Conservation (phyloP, 1,284 basidiomycete genomes). For the Irpex lacteus region DNA sequence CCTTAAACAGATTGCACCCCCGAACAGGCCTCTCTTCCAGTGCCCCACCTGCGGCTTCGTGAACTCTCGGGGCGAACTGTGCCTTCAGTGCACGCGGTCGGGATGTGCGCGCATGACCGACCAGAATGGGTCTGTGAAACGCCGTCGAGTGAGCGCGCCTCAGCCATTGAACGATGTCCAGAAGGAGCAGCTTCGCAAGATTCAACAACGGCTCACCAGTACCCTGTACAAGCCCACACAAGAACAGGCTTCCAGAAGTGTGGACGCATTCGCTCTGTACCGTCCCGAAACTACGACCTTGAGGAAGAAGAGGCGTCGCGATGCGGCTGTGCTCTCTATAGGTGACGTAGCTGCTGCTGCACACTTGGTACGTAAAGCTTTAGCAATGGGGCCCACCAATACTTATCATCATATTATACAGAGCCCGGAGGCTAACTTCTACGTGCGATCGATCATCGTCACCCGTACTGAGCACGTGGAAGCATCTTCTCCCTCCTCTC, state of each 20-base stretch:
- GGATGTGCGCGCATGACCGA: slow-evolving; percentile 34
- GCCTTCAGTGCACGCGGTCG: slow-evolving; percentile 55
- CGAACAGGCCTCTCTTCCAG: slow-evolving; percentile 44
- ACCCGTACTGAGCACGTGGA: neutral
- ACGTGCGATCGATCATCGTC: slow-evolving; percentile 6
- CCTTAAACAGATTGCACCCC: slow-evolving; percentile 41
- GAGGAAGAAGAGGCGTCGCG: slow-evolving; percentile 8
- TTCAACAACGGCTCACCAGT: slow-evolving; percentile 17
- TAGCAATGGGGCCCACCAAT: neutral
- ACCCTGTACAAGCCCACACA: neutral
- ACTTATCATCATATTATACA: neutral
- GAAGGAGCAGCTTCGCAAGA: slow-evolving; percentile 25
- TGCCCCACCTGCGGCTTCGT: slow-evolving; percentile 50
- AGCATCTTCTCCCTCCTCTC: neutral
- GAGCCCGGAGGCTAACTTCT: slow-evolving; percentile 5
- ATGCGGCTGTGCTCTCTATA: slow-evolving; percentile 10
- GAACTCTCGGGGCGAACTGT: slow-evolving; percentile 49
- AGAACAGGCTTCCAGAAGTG: neutral
- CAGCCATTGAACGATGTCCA: slow-evolving; percentile 29
- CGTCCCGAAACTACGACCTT: neutral
- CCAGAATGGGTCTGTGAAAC: slow-evolving; percentile 20
- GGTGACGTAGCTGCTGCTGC: slow-evolving; percentile 1
- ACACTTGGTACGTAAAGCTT: slow-evolving; percentile 4
- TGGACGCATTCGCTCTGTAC: neutral
- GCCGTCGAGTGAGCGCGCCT: slow-evolving; percentile 40